These are phyloP conservation scores for Colletotrichum coccodes DNA, from an alignment of 2,329 filamentous ascomycete genomes.

Conservation along the genomic window DNA sequence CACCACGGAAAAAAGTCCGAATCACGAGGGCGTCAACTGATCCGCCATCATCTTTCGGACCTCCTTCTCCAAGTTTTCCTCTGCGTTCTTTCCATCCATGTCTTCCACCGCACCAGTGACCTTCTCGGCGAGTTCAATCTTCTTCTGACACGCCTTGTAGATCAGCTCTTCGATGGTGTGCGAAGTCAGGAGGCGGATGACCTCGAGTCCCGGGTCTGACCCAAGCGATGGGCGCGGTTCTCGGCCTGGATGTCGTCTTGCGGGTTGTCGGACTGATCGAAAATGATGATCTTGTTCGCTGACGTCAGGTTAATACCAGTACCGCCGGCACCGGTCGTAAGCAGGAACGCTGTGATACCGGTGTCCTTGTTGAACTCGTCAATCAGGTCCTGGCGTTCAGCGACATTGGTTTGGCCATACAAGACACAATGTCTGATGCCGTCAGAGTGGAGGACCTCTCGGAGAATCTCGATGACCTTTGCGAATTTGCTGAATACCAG, in stretches of 20 bases:
- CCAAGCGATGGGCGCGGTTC: conserved; percentile 94
- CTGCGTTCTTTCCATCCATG: conserved; percentile 38
- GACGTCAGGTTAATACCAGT: conserved; percentile 95
- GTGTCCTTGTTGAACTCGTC: conserved; percentile 84
- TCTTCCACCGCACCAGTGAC: conserved; percentile 56
- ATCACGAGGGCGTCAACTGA: conserved; percentile 49
- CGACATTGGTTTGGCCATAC: conserved; percentile 84
- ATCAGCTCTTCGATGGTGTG: conserved; percentile 94
- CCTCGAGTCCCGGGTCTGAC: conserved; percentile 89
- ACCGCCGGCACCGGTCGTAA: conserved; percentile 94
- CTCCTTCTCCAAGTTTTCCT: conserved; percentile 53
- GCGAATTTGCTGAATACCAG: conserved; percentile 96
- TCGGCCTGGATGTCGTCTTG: conserved; percentile 99
- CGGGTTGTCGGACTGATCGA: conserved; percentile 96
- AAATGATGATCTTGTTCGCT: conserved; percentile 97
- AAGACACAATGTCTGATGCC: conserved; percentile 84
- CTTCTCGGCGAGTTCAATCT: conserved; percentile 83
- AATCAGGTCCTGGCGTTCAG: conserved; percentile 86
- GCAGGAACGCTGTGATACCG: conserved; percentile 87
- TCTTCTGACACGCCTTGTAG: conserved; percentile 89
- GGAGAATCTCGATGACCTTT: conserved; percentile 88
- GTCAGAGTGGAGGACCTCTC: conserved; percentile 80
- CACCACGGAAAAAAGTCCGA: not conserved
- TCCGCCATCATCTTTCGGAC: conserved; percentile 55
- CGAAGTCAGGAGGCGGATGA: conserved; percentile 83